Conservation (phyloP, 495 filamentous ascomycete species). For the Xylaria acuta region DNA sequence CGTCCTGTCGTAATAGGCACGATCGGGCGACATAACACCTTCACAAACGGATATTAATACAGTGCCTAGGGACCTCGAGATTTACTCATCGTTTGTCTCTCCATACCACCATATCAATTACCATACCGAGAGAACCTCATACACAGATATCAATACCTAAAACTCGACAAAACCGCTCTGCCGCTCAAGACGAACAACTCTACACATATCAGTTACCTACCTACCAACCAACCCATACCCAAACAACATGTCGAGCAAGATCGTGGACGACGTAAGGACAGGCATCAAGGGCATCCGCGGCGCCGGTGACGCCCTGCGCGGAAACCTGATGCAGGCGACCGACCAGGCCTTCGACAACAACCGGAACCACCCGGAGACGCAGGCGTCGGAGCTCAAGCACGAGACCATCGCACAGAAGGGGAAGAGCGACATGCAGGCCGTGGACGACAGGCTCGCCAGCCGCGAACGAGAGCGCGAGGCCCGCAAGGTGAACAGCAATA, state of each 20-base stretch:
- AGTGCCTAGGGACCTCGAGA: neutral
- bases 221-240: too few relatives aligned
- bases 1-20: constrained; percentile 1
- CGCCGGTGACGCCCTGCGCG: constrained; percentile 36
- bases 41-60: neutral
- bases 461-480: constrained; percentile 32
- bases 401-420: constrained; percentile 32
- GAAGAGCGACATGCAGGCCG: constrained; percentile 30
- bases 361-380: constrained; percentile 31
- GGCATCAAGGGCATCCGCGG: constrained; percentile 37
- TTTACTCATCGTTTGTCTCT: neutral
- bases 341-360: constrained; percentile 36
- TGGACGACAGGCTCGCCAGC: constrained; percentile 31
- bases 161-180: neutral
- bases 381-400: constrained; percentile 32
- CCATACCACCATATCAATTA: neutral
- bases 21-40: neutral
- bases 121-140: neutral
- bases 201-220: neutral
- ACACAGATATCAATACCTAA: neutral
- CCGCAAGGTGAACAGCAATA: neutral
- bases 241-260: constrained; percentile 31
- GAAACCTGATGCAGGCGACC: constrained; percentile 27
- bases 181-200: neutral
- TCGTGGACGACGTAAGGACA: constrained; percentile 39